Evolutionary conservation across 306 rosid species (phyloP), one percentile per base, ranked within the genome.

Genomic region (Amphicarpaea edgeworthii): DNA sequence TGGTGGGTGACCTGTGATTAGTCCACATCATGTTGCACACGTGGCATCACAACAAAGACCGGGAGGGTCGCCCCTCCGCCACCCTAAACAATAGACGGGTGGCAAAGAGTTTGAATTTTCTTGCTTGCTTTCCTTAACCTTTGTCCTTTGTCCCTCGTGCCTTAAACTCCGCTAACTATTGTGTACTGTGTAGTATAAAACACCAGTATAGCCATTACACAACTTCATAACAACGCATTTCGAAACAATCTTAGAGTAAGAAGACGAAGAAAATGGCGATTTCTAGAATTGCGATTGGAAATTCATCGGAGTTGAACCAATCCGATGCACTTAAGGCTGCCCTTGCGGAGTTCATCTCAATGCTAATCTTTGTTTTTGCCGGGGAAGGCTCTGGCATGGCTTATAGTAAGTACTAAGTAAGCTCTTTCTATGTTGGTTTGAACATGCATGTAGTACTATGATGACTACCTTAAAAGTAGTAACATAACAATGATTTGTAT

Each of bases 351-450:
- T 90, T 90, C 78, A 84, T 90, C 84, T 88, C 92, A 15, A 76
- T 83, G 77, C 92, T 90, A 71, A 90, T 88, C 76, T 90, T 90
- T 50, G 92, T 90, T 16, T 90, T 90, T 16, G 96, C 96, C 0
- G 92, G 90, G 1, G 88, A 88, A 74, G 95, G 95, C 70, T 80
- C 90, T 1, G 95, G 92, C 60, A 78, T 86, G 83, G 95, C 90
- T 26, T 90, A 68, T 80, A 83, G 95, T 90, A 83, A 61, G n/a
- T n/a, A n/a, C n/a, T n/a, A n/a, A n/a, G n/a, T n/a, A n/a, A 28
- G 91, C 11, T 2, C 11, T 28, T 59, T 28, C 20, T 59, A 17
- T 58, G 19, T 58, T 58, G 11, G 12, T 58, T 12, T 26, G 64
- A 21, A 57, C 17, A 57, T 57, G 63, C 11, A 21, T 17, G 26